phyloP scores from a whole-genome alignment of 148 eudicot species.

The Rhododendron vialii region DNA sequence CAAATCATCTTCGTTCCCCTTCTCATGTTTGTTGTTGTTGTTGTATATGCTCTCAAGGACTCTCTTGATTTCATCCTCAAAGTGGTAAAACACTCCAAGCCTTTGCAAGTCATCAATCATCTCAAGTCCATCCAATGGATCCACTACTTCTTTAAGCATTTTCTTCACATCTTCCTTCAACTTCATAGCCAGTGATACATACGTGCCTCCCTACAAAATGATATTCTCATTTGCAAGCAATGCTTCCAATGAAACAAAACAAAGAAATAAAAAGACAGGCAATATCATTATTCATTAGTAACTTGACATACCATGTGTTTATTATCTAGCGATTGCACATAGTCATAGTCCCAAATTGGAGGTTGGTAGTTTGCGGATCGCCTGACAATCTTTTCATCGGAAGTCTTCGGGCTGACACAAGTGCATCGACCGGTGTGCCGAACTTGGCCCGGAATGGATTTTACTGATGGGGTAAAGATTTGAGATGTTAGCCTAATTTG shows the following conservation, averaged over 20 bases:
- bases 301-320: too few species aligned
- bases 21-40: background rate
- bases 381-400: background rate
- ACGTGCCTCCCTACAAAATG: background rate
- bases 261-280: too few species aligned
- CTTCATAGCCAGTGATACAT: too few species aligned
- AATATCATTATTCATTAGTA: too few species aligned
- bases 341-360: background rate
- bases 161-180: too few species aligned
- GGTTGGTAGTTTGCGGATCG: too few species aligned
- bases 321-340: too few species aligned
- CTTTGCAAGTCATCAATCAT: background rate
- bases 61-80: constrained; percentile 16
- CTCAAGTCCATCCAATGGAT: too few species aligned
- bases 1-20: constrained; percentile 3
- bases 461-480: background rate
- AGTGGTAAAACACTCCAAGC: background rate
- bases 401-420: background rate
- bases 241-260: background rate
- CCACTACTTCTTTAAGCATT: too few species aligned
- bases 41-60: constrained; percentile 1
- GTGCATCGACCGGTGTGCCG: background rate
- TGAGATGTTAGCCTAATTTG: background rate
- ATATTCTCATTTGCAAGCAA: background rate
- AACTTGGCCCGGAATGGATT: background rate